Evolutionary conservation across 352 stramenopile genomes (phyloP), one percentile per base, ranked within the genome.

Genomic region (Phytophthora constricta): DNA sequence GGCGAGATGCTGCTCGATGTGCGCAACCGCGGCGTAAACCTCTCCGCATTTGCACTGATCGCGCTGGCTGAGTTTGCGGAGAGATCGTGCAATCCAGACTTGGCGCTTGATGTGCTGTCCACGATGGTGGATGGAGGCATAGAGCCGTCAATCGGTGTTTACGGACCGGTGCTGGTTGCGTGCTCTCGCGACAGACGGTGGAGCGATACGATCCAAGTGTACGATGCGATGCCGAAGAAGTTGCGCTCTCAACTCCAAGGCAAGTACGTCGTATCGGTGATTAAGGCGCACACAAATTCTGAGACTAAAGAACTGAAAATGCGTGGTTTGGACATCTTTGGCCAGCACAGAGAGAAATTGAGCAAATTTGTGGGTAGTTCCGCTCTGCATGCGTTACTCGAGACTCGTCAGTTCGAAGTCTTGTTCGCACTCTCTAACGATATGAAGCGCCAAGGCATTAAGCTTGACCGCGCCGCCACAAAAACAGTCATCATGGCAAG

Each of bases 231-330:
- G 70, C 60, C 65, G 4, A 26, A 61, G 17, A 55, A 74, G 16
- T 64, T 70, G 26, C 33, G 68, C 0, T 13, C 58, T 5, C 20
- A 73, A 50, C 52, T 90, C 16, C 69, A 70, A 8, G 60, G 76
- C 4, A 17, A 75, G 28, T 79, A 87, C 59, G 43, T 85, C 3
- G 79, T 74, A 11, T 78, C 68, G 7, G 77, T 86, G 27, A 53
- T 92, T 48, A 90, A 87, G 83, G 79, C 65, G 3, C 75, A 86
- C 31, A 75, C 77, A 27, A 87, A 87, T 63, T 68, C 72, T n/a
- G 42, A 65, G 5, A 47, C 77, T 27, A 11, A 62, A 1, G 62
- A 64, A 9, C 28, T 67, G 16, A 68, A 72, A 46, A 43, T 52
- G 23, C 58, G 59, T 20, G 65, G 67, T 17, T 28, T 91, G 27